phyloP scores from a whole-genome alignment of 768 basidiomycete species.

The Macrolepiota dolichaula region DNA sequence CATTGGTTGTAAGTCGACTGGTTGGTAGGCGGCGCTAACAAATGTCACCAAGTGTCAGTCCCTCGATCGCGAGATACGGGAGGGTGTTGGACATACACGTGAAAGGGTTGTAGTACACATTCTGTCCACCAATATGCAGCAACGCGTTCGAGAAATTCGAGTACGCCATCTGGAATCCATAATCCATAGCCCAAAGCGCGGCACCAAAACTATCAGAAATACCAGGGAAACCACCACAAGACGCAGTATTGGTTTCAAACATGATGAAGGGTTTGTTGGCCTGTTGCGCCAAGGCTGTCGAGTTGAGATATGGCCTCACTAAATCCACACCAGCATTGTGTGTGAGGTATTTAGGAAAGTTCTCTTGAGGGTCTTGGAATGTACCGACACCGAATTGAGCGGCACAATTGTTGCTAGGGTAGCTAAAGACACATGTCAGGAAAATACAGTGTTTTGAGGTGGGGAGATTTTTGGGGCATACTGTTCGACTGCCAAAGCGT shows the following conservation, averaged over 20 bases:
- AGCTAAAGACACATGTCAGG: slow-evolving; percentile 19
- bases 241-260: slow-evolving; percentile 71
- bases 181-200: slow-evolving; percentile 64
- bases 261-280: slow-evolving; percentile 52
- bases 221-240: slow-evolving; percentile 67
- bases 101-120: slow-evolving; percentile 66
- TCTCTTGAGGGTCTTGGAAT: slow-evolving; percentile 36
- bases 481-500: slow-evolving; percentile 54
- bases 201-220: slow-evolving; percentile 61
- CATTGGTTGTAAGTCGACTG: slow-evolving; percentile 58
- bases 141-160: slow-evolving; percentile 53
- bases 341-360: slow-evolving; percentile 54
- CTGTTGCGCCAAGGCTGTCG: slow-evolving; percentile 40
- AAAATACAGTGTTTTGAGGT: too few species aligned
- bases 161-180: slow-evolving; percentile 59
- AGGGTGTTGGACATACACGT: slow-evolving; percentile 44
- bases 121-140: slow-evolving; percentile 64
- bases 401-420: slow-evolving; percentile 56
- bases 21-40: slow-evolving; percentile 47
- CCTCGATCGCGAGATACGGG: neutral
- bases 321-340: slow-evolving; percentile 52
- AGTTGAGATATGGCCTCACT: slow-evolving; percentile 48
- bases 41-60: neutral
- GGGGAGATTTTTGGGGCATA: slow-evolving; percentile 22
- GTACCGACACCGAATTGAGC: slow-evolving; percentile 42